Base-by-base conservation (phyloP, 2,329 filamentous ascomycete genomes). In the Fusarium agapanthi region DNA sequence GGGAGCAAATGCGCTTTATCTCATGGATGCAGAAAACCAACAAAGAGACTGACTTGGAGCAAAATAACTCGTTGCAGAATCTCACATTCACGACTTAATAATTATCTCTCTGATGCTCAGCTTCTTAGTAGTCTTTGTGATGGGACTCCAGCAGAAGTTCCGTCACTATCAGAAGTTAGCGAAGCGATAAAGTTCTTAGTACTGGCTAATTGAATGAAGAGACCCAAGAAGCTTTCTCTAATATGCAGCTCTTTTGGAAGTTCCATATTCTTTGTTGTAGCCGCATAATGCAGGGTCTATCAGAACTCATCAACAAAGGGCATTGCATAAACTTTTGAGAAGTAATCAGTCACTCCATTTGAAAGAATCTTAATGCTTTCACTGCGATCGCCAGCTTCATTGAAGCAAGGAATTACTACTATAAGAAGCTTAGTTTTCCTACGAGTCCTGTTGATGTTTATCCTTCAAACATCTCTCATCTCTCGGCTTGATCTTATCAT, bases 41-140 rank as follows among this genome's bases (percentile, higher is more conserved):
- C 26, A 47, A 30, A 30, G 44, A 47, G 4, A 30, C 6, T 11
- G 1, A 4, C 1, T 16, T 15, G 0, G 8, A 30, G 6, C 14
- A 16, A 47, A 0, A 8, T 2, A 12, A 11, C 5, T 0, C 9
- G 8, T 12, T 30, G 1, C 4, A 16, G 2, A 9, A n/a, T n/a
- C 2, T 2, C 1, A 7, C 20, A n/a, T 30, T 30, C 10, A n/a
- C 28, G 3, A n/a, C 20, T 16, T 0, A 16, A 8, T 0, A 48
- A 18, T 0, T 6, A 2, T 18, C 4, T 1, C 5, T 9, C 20
- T 32, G 28, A 0, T n/a, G 5, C 15, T 6, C 10, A 15, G 10
- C 7, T 9, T 5, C 1, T 30, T 0, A 0, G 14, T 30, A 6
- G 28, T 32, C 28, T n/a, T 16, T 30, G 10, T 48, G 14, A 6